Evolutionary conservation across 2,329 filamentous ascomycete genomes (phyloP).

Genomic region (Botrytis porri): DNA sequence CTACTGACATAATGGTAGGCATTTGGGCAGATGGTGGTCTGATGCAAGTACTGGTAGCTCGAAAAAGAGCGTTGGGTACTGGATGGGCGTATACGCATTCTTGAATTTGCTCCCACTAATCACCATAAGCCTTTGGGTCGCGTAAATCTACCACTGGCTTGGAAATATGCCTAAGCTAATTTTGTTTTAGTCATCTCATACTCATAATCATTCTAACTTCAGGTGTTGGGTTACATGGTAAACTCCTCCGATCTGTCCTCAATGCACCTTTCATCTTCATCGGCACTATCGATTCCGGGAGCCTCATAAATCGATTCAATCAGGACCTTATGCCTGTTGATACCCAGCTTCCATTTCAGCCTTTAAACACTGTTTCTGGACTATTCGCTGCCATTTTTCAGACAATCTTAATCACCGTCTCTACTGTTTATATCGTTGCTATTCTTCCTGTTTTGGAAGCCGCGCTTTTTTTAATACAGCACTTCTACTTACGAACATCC

Average conservation of each 20-base stretch:
- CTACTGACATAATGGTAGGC: not conserved
- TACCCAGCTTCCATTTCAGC: constrained; percentile 36
- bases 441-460: constrained; percentile 9
- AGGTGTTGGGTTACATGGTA: constrained; percentile 44
- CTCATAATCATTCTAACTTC: constrained; percentile 35
- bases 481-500: constrained; percentile 46
- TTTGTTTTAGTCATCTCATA: constrained; percentile 43
- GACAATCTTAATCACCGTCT: not conserved
- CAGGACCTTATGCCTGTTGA: constrained; percentile 10
- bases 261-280: constrained; percentile 41
- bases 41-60: not conserved
- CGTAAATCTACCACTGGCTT: not conserved
- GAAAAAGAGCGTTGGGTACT: not conserved
- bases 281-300: constrained; percentile 27
- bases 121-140: not conserved
- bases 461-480: constrained; percentile 35
- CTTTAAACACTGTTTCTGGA: constrained; percentile 42
- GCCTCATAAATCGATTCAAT: constrained; percentile 30
- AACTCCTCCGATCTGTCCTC: constrained; percentile 46
- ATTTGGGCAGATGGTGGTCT: not conserved
- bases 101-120: not conserved
- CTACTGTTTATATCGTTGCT: constrained; percentile 3
- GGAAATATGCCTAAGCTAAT: not conserved
- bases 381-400: constrained; percentile 39
- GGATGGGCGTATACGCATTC: not conserved